A percentile compares a stretch with the other conserved stretches of the same genome.
Evolutionary conservation across 2,329 filamentous ascomycete genomes (phyloP).

Genomic region (Colletotrichum cereale): DNA sequence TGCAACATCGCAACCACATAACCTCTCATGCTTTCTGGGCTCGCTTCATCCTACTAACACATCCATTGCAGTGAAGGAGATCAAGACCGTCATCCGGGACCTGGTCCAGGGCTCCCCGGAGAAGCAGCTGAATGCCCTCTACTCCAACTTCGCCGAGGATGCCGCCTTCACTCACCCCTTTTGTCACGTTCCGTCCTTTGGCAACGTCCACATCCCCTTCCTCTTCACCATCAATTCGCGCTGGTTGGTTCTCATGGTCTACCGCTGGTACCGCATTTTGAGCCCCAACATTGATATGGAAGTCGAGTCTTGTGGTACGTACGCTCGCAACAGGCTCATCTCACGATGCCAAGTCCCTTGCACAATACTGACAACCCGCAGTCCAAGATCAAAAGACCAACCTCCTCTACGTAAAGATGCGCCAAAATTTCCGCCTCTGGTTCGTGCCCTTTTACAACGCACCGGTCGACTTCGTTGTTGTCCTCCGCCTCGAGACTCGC

Average conservation of each 20-base stretch:
- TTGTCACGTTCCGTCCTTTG: conserved; percentile 74
- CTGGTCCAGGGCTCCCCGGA: conserved; percentile 76
- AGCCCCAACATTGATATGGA: conserved; percentile 78
- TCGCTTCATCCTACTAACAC: conserved; percentile 16
- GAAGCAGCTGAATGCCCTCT: conserved; percentile 73
- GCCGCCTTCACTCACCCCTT: conserved; percentile 85
- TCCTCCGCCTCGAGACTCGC: conserved; percentile 71
- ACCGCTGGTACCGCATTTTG: conserved; percentile 87
- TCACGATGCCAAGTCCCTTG: neutral
- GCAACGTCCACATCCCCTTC: conserved; percentile 55
- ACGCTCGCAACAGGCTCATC: neutral
- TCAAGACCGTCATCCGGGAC: conserved; percentile 73
- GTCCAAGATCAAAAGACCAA: conserved; percentile 42
- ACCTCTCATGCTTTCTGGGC: neutral
- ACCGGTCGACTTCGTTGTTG: conserved; percentile 75
- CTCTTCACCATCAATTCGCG: conserved; percentile 68
- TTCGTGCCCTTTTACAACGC: conserved; percentile 81
- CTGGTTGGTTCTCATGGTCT: conserved; percentile 76
- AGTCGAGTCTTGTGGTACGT: conserved; percentile 69
- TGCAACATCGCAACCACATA: neutral
- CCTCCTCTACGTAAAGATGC: conserved; percentile 79
- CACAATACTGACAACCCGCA: conserved; percentile 11
- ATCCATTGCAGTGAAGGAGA: conserved; percentile 63
- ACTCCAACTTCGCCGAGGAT: conserved; percentile 79
- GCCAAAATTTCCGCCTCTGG: conserved; percentile 83